Evolutionary conservation across 2,329 filamentous ascomycete genomes (phyloP).

Genomic region (Aspergillus sp.): DNA sequence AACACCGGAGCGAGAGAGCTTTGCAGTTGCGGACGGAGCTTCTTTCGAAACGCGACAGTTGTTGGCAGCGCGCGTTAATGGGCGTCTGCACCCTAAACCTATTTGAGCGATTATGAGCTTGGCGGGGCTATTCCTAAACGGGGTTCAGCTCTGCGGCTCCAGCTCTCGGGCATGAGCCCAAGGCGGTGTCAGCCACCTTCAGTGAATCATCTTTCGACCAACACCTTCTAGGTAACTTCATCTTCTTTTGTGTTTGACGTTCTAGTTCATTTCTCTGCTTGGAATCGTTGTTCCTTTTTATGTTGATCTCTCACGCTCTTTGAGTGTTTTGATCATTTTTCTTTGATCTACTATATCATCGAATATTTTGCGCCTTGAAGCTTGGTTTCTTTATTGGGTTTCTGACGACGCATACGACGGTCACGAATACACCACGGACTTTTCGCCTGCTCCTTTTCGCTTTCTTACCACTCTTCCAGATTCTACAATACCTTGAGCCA

Average conservation of each 20-base stretch:
- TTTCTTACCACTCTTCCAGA: background rate
- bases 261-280: slow-evolving; percentile 7
- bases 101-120: slow-evolving; percentile 18
- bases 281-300: slow-evolving; percentile 17
- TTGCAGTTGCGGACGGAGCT: slow-evolving; percentile 14
- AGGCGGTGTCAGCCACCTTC: slow-evolving; percentile 8
- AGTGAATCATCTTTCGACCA: slow-evolving; percentile 11
- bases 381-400: slow-evolving; percentile 21
- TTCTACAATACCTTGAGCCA: slow-evolving; percentile 25
- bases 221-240: background rate
- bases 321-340: slow-evolving; percentile 21
- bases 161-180: background rate
- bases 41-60: slow-evolving; percentile 26
- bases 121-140: slow-evolving; percentile 16
- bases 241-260: slow-evolving; percentile 11
- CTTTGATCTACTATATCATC: slow-evolving; percentile 17
- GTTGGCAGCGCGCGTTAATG: slow-evolving; percentile 39
- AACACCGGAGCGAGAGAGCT: slow-evolving; percentile 16
- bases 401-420: slow-evolving; percentile 25
- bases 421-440: slow-evolving; percentile 14
- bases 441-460: background rate
- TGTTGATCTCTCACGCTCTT: slow-evolving; percentile 18
- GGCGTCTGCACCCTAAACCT: slow-evolving; percentile 26
- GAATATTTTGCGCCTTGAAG: slow-evolving; percentile 17
- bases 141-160: background rate